These are phyloP conservation scores for Kazachstania bromeliacearum DNA, from an alignment of 805 yeast genomes.

Conservation along the genomic window DNA sequence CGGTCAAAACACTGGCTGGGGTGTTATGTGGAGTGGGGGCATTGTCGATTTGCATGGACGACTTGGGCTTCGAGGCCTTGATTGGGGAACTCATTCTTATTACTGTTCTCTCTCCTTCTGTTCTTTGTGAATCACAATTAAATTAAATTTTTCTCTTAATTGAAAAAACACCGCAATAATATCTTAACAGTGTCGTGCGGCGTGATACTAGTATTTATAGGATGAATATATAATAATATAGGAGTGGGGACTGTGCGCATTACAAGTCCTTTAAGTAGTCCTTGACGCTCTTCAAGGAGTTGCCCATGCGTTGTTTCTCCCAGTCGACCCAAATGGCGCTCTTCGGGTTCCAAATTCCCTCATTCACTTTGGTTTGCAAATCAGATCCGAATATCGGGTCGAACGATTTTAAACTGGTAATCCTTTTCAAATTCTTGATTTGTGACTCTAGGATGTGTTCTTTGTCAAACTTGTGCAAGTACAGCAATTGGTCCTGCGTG, in stretches of 20 bases:
- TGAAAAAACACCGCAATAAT: too few species aligned
- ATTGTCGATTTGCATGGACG: conserved; percentile 61
- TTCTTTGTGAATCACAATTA: too few species aligned
- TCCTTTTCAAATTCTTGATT: conserved; percentile 12
- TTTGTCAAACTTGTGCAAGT: conserved; percentile 15
- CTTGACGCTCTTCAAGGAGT: conserved; percentile 11
- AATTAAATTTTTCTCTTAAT: too few species aligned
- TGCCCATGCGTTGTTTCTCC: conserved; percentile 26
- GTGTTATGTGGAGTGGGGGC: conserved; percentile 99
- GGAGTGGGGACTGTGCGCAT: too few species aligned
- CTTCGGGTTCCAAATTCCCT: conserved; percentile 19
- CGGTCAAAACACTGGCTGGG: conserved; percentile 73
- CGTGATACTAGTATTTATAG: too few species aligned
- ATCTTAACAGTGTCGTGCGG: too few species aligned
- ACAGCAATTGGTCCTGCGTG: conserved; percentile 24
- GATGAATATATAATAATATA: too few species aligned
- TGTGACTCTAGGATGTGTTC: conserved; percentile 9
- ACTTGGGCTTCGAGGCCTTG: conserved; percentile 44
- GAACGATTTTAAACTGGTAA: conserved; percentile 10
- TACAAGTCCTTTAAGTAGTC: conserved; percentile 5
- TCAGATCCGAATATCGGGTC: conserved; percentile 17
- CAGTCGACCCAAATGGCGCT: conserved; percentile 29
- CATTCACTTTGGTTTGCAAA: conserved; percentile 13
- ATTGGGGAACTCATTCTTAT: conserved; percentile 74
- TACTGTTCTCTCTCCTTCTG: neutral